Base-by-base conservation (phyloP, 352 stramenopile species). In the Phytophthora capsici region DNA sequence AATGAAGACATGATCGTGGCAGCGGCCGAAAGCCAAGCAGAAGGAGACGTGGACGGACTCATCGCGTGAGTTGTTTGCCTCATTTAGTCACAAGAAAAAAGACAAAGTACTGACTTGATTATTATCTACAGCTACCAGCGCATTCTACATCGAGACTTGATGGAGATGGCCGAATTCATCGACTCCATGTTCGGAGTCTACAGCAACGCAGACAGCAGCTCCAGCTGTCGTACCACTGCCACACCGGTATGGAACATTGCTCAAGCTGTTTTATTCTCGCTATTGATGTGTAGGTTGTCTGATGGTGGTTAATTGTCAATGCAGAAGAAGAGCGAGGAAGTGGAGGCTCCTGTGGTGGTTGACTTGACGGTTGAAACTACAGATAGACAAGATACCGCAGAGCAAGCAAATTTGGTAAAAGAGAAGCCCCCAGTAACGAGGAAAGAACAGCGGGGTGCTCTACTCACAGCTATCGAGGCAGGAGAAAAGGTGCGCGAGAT, bases 101-200 rank as follows among this genome's bases (percentile, higher is more conserved):
- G n/a, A 28, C 25, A 28, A 0, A 4, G 25, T 28, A 8, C 57
- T 53, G 51, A 49, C 54, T n/a, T 53, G 19, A 34, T 6, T 41
- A 37, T 41, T 57, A 16, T 49, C 40, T 40, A 37, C 23, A 92
- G 81, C 2, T 91, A 92, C 55, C 85, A 94, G 65, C 80, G 76
- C 6, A 75, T 92, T 38, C 54, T 94, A 41, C 85, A 94, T 47
- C 79, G 78, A 23, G 84, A 92, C 43, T 55, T 94, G 28, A 80
- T 94, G 66, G 85, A 94, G 40, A 94, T 94, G 85, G 81, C 85
- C 25, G 75, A 87, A 47, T 94, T 92, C 52, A 80, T 92, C 45
- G 85, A 94, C 69, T 75, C 83, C 37, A 75, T 84, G 52, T 94
- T 89, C 60, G 82, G 85, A 20, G 83, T 94, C 38, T 94, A 92